Evolutionary conservation across 2,329 filamentous ascomycete genomes (phyloP).

Genomic region (Tolypocladium tundrense): DNA sequence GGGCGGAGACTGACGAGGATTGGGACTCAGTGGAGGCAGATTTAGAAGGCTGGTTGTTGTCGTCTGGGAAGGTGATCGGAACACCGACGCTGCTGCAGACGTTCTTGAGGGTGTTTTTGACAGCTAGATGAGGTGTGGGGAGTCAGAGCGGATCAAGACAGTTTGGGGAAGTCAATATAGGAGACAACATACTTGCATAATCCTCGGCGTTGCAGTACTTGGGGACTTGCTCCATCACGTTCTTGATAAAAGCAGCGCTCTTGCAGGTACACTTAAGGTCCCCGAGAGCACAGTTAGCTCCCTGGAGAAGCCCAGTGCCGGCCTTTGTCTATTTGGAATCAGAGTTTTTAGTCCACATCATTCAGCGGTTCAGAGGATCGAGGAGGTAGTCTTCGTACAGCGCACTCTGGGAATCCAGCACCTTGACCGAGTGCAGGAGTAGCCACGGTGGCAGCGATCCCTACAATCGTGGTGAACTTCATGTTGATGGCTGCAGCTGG

Average conservation of each 20-base stretch:
- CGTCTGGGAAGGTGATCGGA: not conserved
- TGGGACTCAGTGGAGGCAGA: not conserved
- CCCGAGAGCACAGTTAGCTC: not conserved
- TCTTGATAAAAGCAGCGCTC: not conserved
- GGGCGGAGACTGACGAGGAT: not conserved
- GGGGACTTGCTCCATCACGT: not conserved
- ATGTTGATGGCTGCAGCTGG: not conserved
- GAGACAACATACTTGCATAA: not conserved
- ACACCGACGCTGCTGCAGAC: not conserved
- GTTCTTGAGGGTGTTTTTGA: not conserved
- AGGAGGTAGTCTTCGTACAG: not conserved
- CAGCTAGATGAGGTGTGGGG: not conserved
- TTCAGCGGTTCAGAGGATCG: not conserved
- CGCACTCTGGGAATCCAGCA: not conserved
- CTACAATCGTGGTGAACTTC: not conserved
- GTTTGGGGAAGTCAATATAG: too few species aligned
- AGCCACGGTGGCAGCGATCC: not conserved
- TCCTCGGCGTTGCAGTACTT: not conserved
- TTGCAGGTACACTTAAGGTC: not conserved
- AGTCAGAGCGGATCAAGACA: not conserved
- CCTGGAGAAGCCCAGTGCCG: not conserved
- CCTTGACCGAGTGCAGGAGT: not conserved
- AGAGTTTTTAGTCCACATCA: not conserved
- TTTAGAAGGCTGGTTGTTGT: not conserved
- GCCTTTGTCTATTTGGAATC: not conserved